Conservation (phyloP, 805 yeast genomes). For the Lipomyces kockii region DNA sequence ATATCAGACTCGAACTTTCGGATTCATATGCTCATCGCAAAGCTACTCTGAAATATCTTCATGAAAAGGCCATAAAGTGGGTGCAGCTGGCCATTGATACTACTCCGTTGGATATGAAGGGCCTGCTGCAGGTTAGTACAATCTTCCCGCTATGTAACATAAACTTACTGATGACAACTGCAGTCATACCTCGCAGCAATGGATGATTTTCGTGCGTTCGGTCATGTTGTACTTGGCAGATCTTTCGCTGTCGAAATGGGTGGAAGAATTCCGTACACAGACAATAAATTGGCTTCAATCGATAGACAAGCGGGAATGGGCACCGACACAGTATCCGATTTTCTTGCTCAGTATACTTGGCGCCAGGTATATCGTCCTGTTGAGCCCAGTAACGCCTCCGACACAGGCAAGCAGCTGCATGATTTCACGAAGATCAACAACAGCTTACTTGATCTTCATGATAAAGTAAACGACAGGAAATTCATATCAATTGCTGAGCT, state of each 20-base stretch:
- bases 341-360: conserved; percentile 80
- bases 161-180: background rate
- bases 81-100: conserved; percentile 58
- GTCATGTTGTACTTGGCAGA: conserved; percentile 73
- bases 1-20: conserved; percentile 61
- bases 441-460: conserved; percentile 38
- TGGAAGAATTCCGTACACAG: conserved; percentile 67
- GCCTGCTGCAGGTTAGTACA: conserved; percentile 53
- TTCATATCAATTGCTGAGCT: conserved; percentile 40
- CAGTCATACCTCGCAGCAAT: conserved; percentile 71
- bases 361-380: conserved; percentile 45
- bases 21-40: conserved; percentile 79
- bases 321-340: conserved; percentile 65
- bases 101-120: conserved; percentile 74
- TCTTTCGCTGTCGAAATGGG: conserved; percentile 92
- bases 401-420: background rate
- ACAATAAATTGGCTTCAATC: conserved; percentile 64
- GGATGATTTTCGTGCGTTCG: conserved; percentile 46
- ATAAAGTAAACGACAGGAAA: conserved; percentile 34
- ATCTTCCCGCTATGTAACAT: background rate
- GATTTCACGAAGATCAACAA: conserved; percentile 38
- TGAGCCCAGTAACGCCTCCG: background rate
- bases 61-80: conserved; percentile 70
- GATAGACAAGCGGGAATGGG: conserved; percentile 45
- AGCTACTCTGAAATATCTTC: conserved; percentile 64